Conservation (phyloP, 257 asterid species). For the Solanum etuberosum region DNA sequence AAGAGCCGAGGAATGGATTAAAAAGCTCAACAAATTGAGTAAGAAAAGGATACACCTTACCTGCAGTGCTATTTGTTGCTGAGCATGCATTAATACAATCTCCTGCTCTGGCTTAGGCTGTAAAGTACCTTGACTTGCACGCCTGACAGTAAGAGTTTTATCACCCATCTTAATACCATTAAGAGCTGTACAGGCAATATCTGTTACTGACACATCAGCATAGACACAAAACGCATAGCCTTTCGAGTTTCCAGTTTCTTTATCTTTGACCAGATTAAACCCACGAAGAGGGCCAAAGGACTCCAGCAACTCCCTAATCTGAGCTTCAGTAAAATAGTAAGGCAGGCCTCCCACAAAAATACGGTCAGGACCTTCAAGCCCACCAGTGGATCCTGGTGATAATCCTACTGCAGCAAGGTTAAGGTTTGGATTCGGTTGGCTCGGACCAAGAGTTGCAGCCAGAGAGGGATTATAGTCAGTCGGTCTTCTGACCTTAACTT, state of each 20-base stretch:
- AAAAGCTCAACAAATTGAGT: not conserved
- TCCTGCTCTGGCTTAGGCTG: conserved; percentile 98
- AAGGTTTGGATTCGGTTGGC: conserved; percentile 83
- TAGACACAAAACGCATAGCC: conserved; percentile 99
- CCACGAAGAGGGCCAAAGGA: conserved; percentile 96
- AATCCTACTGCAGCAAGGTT: conserved; percentile 91
- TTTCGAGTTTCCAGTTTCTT: conserved; percentile 98
- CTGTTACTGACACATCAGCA: conserved; percentile 83
- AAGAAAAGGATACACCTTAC: conserved; percentile 15
- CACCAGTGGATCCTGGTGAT: conserved; percentile 87
- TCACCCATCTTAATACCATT: conserved; percentile 99
- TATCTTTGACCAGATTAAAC: conserved; percentile 89
- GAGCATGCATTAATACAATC: conserved; percentile 77
- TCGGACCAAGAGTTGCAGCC: conserved; percentile 98
- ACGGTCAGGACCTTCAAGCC: conserved; percentile 98
- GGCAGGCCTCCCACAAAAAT: conserved; percentile 96
- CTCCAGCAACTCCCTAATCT: conserved; percentile 90
- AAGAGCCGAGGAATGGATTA: not conserved
- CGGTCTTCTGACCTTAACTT: conserved; percentile 96
- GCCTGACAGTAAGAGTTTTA: conserved; percentile 91
- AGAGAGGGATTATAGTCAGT: conserved; percentile 94
- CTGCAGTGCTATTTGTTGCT: conserved; percentile 93
- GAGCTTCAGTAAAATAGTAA: conserved; percentile 86
- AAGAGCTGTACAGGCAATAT: conserved; percentile 97
- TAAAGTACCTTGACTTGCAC: conserved; percentile 82